These are phyloP conservation scores for Theileria luwenshuni DNA, from an alignment of 169 alveolate genomes.

Conservation along the genomic window DNA sequence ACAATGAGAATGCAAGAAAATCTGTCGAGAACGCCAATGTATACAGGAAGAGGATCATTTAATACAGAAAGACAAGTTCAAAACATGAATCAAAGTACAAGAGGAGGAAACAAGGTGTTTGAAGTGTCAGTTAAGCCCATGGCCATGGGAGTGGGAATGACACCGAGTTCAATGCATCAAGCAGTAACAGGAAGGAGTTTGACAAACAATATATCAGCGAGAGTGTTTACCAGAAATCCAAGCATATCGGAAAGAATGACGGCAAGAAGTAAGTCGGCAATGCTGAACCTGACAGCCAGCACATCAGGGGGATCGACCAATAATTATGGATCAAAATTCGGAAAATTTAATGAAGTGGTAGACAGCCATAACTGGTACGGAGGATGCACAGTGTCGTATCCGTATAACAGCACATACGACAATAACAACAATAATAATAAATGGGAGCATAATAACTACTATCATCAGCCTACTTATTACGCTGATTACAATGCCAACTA, in stretches of 20 bases:
- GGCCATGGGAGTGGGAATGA: neutral
- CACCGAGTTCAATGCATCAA: slow-evolving; percentile 7
- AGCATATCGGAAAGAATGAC: neutral
- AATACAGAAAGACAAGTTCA: neutral
- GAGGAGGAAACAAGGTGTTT: neutral
- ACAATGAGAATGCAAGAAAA: neutral
- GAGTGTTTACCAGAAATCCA: slow-evolving; percentile 10
- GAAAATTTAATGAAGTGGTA: neutral
- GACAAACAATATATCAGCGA: neutral
- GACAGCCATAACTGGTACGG: slow-evolving; percentile 24
- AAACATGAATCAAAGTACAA: too few relatives aligned
- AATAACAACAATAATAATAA: neutral
- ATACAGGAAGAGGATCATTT: neutral
- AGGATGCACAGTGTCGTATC: slow-evolving; percentile 8
- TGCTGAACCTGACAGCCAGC: neutral
- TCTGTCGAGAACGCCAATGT: neutral
- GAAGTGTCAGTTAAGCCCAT: neutral
- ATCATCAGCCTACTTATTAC: neutral
- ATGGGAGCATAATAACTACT: neutral
- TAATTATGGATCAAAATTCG: neutral
- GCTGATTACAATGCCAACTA: slow-evolving; percentile 4
- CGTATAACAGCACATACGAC: neutral
- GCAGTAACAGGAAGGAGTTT: slow-evolving; percentile 2
- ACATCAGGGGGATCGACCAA: neutral
- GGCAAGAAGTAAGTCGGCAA: slow-evolving; percentile 1